phyloP scores from a whole-genome alignment of 2,329 filamentous ascomycete species.

The Scedosporium apiospermum region DNA sequence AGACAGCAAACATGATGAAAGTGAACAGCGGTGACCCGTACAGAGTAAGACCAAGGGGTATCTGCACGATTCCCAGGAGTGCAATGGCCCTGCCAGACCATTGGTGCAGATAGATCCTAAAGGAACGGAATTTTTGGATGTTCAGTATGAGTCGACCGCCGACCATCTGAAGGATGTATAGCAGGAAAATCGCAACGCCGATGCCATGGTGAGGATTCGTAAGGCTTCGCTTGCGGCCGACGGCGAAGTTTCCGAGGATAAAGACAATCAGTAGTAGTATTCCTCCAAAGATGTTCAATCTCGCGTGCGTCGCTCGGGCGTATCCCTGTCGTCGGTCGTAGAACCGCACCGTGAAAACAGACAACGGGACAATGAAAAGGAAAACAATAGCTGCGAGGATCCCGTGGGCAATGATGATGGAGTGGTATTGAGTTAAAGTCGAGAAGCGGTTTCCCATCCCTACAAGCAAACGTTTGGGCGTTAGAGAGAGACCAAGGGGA shows the following conservation, averaged over 20 bases:
- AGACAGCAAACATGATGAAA: constrained; percentile 80
- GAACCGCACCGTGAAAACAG: constrained; percentile 68
- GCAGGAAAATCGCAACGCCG: constrained; percentile 66
- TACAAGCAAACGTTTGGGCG: constrained; percentile 21
- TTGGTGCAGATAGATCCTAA: constrained; percentile 64
- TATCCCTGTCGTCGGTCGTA: constrained; percentile 51
- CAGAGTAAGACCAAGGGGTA: constrained; percentile 79
- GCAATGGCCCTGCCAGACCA: constrained; percentile 76
- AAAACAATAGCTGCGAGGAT: constrained; percentile 65
- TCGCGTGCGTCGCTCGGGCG: constrained; percentile 62
- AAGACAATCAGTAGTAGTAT: constrained; percentile 62
- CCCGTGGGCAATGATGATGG: constrained; percentile 60
- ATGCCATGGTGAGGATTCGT: constrained; percentile 82
- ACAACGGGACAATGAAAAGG: constrained; percentile 60
- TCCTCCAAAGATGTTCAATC: constrained; percentile 61
- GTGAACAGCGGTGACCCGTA: constrained; percentile 81
- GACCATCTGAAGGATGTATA: constrained; percentile 62
- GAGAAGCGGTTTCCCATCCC: constrained; percentile 78
- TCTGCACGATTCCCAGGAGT: constrained; percentile 74
- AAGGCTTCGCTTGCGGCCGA: constrained; percentile 60
- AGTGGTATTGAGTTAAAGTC: constrained; percentile 59
- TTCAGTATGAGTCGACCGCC: constrained; percentile 55
- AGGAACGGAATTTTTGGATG: constrained; percentile 37
- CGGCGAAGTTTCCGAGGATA: constrained; percentile 67
- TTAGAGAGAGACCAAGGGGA: constrained; percentile 2